Conservation (phyloP, 1,284 basidiomycete genomes). For the Agaricales sp. region DNA sequence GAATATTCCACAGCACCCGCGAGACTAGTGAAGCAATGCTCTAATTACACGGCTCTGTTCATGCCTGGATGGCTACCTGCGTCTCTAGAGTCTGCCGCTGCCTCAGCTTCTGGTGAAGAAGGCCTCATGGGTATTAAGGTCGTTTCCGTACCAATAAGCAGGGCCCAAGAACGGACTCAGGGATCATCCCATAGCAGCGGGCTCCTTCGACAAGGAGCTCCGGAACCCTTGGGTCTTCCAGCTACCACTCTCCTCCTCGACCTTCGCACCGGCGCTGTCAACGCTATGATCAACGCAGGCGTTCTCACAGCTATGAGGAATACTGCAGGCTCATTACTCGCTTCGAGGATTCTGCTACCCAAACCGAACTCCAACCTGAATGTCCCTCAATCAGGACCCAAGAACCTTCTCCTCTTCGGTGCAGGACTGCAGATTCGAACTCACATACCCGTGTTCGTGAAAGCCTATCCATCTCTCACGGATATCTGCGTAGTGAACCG, state of each 20-base stretch:
- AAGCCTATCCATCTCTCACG: neutral
- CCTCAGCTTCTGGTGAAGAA: too few relatives aligned
- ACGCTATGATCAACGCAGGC: constrained; percentile 69
- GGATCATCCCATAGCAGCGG: too few relatives aligned
- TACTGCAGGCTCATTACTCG: constrained; percentile 71
- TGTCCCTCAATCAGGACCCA: constrained; percentile 32
- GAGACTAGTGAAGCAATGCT: constrained; percentile 19
- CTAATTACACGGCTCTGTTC: constrained; percentile 47
- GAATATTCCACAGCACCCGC: neutral
- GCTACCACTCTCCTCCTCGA: constrained; percentile 72
- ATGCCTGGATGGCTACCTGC: constrained; percentile 56
- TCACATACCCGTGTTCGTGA: neutral
- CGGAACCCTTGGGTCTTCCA: constrained; percentile 67
- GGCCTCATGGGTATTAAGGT: constrained; percentile 54
- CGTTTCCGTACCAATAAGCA: constrained; percentile 51
- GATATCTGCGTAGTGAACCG: neutral
- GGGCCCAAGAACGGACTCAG: neutral
- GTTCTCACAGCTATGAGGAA: constrained; percentile 71
- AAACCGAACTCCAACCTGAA: too few relatives aligned
- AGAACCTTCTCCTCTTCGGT: constrained; percentile 57
- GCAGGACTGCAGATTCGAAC: constrained; percentile 58
- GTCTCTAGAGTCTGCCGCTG: too few relatives aligned
- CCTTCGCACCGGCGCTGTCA: constrained; percentile 53
- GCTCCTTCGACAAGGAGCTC: constrained; percentile 24
- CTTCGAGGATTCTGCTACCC: constrained; percentile 22